A percentile compares a stretch with the other conserved stretches of the same genome.
phyloP scores from a whole-genome alignment of 2,329 filamentous ascomycete genomes.

The Ascochyta rabiei region DNA sequence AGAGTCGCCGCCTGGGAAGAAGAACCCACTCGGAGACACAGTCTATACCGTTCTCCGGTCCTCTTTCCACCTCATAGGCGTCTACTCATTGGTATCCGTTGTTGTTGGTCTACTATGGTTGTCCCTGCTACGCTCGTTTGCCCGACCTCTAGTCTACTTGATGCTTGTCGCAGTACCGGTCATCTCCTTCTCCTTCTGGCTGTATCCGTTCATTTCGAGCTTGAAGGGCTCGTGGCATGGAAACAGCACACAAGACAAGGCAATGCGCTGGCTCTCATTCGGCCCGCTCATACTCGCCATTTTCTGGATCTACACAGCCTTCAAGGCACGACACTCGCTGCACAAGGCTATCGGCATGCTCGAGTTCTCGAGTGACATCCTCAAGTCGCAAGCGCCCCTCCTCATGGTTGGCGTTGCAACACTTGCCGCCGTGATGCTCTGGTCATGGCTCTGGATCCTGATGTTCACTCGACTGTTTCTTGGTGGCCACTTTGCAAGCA shows the following conservation, averaged over 20 bases:
- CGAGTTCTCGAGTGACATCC: conserved; percentile 88
- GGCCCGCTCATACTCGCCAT: conserved; percentile 75
- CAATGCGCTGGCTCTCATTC: conserved; percentile 86
- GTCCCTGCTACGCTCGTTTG: conserved; percentile 83
- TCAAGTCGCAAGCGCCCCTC: conserved; percentile 82
- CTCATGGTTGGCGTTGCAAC: conserved; percentile 82
- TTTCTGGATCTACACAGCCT: conserved; percentile 83
- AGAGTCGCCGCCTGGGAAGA: conserved; percentile 72
- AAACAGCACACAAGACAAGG: conserved; percentile 79
- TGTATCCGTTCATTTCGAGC: conserved; percentile 90
- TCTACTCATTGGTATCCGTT: conserved; percentile 90
- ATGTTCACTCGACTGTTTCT: conserved; percentile 98
- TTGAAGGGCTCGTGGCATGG: conserved; percentile 79
- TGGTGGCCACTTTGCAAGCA: conserved; percentile 76
- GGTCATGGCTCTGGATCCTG: conserved; percentile 94
- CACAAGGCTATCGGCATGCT: conserved; percentile 85
- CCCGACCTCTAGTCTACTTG: conserved; percentile 78
- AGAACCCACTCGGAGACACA: conserved; percentile 83
- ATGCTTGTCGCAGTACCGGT: conserved; percentile 85
- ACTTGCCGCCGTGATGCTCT: conserved; percentile 75
- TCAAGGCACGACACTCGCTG: conserved; percentile 79
- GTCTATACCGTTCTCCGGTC: conserved; percentile 88
- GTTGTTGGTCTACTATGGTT: conserved; percentile 91
- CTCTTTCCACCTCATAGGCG: conserved; percentile 86
- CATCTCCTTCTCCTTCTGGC: conserved; percentile 84